These are phyloP conservation scores for Biscogniauxia marginata DNA, from an alignment of 2,329 filamentous ascomycete species.

Conservation along the genomic window DNA sequence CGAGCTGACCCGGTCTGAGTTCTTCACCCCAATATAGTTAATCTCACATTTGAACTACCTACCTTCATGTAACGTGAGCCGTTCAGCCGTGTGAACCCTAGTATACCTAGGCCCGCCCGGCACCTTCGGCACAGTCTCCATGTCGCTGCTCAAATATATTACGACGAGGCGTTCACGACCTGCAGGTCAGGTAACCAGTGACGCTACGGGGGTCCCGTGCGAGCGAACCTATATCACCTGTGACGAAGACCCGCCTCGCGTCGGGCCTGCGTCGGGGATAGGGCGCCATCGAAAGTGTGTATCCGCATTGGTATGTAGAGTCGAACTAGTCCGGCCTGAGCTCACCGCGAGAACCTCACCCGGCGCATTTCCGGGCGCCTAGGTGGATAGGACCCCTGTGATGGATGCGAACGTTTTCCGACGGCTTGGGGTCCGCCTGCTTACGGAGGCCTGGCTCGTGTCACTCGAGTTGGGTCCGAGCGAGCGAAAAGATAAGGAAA, in stretches of 20 bases:
- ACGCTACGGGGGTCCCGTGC: too few species aligned
- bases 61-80: background rate
- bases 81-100: background rate
- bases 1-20: conserved; percentile 10
- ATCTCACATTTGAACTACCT: too few species aligned
- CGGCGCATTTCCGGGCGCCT: background rate
- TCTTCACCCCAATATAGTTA: background rate
- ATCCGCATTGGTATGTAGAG: background rate
- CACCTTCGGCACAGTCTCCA: background rate
- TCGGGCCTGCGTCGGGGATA: background rate
- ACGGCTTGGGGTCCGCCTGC: background rate
- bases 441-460: background rate
- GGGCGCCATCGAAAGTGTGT: background rate
- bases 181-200: background rate
- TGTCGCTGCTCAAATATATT: background rate
- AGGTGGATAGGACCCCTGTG: background rate
- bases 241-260: background rate
- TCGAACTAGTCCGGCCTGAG: too few species aligned
- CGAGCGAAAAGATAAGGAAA: background rate
- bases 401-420: too few species aligned
- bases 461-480: background rate
- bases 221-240: background rate
- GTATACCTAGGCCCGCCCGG: background rate
- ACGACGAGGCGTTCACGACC: background rate
- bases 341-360: background rate